Evolutionary conservation across 2,329 filamentous ascomycete genomes (phyloP).

Genomic region (Colletotrichum nymphaeae): DNA sequence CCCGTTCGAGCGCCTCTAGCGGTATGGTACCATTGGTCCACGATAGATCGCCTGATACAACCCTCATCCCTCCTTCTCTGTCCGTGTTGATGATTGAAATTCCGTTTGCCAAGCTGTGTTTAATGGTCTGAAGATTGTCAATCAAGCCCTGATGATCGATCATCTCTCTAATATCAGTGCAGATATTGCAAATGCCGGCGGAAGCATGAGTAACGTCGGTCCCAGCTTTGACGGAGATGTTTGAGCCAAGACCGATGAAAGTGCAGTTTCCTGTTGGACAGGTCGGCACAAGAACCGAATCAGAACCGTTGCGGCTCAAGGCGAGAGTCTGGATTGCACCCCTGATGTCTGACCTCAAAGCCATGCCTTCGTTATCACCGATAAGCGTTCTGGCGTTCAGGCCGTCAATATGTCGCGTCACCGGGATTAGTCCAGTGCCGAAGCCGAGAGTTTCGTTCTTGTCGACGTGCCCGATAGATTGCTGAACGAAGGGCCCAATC

Average conservation of each 20-base stretch:
- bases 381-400: background rate
- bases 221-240: background rate
- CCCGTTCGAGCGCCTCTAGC: background rate
- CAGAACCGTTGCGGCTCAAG: background rate
- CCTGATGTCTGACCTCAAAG: background rate
- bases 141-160: background rate
- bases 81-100: background rate
- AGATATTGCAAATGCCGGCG: background rate
- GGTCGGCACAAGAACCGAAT: background rate
- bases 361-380: background rate
- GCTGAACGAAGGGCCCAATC: background rate
- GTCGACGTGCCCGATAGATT: background rate
- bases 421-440: background rate
- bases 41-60: background rate
- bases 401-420: background rate
- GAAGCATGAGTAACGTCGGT: background rate
- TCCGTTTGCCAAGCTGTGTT: background rate
- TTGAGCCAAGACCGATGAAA: background rate
- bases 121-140: background rate
- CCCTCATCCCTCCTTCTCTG: background rate
- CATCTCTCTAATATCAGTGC: background rate
- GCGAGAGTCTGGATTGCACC: background rate
- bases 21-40: background rate
- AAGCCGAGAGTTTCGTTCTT: background rate
- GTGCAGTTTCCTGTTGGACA: background rate